These are phyloP conservation scores for Salvia rosmarinus DNA, from an alignment of 257 asterid species.

Conservation along the genomic window DNA sequence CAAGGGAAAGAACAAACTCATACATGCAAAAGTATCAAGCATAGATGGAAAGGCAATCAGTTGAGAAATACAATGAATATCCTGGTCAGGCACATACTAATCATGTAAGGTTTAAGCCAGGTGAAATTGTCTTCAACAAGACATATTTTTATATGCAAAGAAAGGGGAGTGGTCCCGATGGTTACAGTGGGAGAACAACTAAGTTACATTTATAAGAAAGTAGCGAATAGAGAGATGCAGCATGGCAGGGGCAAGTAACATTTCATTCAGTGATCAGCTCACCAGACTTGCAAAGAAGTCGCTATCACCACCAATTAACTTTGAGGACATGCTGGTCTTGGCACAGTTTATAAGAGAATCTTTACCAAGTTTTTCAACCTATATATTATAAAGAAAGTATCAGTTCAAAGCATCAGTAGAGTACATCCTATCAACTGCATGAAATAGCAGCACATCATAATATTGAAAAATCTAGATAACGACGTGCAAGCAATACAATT, in stretches of 20 bases:
- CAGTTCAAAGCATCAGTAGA: constrained; percentile 24
- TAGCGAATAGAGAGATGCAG: background rate
- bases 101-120: constrained; percentile 1
- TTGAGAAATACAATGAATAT: background rate
- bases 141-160: background rate
- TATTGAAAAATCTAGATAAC: constrained; percentile 10
- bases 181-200: background rate
- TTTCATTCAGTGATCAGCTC: constrained; percentile 35
- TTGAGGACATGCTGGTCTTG: constrained; percentile 98
- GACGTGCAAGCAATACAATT: background rate
- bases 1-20: constrained; percentile 23
- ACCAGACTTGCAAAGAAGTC: constrained; percentile 92
- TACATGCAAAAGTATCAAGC: background rate
- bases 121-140: constrained; percentile 2
- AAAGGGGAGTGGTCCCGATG: background rate
- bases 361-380: constrained; percentile 97
- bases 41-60: background rate
- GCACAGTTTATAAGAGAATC: constrained; percentile 89
- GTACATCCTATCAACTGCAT: constrained; percentile 17
- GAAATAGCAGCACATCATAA: constrained; percentile 2
- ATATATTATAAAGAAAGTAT: constrained; percentile 27
- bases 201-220: background rate
- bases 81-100: constrained; percentile 17
- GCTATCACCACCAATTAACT: constrained; percentile 82
- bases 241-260: constrained; percentile 3